These are phyloP conservation scores for Plasmodium yoelii DNA, from an alignment of 169 alveolate genomes.

Conservation along the genomic window DNA sequence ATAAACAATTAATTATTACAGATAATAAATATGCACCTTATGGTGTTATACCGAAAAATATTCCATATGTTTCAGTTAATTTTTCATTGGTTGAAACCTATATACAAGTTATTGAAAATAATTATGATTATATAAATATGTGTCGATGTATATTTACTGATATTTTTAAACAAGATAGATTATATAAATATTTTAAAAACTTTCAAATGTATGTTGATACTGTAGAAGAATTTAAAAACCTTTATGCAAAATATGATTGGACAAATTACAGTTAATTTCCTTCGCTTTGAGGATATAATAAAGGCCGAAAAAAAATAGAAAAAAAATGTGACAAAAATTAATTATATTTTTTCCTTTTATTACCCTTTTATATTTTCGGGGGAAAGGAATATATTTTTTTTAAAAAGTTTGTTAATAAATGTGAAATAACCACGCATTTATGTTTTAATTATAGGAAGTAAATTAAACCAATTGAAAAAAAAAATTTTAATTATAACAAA, in stretches of 20 bases:
- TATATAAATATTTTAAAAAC: constrained; percentile 69
- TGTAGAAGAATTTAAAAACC: constrained; percentile 64
- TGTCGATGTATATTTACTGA: constrained; percentile 75
- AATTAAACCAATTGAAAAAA: no score
- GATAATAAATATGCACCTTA: constrained; percentile 76
- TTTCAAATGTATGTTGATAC: constrained; percentile 61
- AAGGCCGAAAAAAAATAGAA: no score
- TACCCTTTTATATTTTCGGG: no score
- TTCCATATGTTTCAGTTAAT: constrained; percentile 71
- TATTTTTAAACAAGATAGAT: constrained; percentile 61
- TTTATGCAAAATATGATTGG: constrained; percentile 67
- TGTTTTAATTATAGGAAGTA: no score
- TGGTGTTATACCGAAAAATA: constrained; percentile 69
- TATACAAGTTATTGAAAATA: constrained; percentile 76
- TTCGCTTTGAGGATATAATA: background rate
- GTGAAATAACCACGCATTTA: no score
- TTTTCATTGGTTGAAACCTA: constrained; percentile 74
- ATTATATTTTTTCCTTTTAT: no score
- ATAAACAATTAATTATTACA: constrained; percentile 73
- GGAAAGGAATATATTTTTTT: no score
- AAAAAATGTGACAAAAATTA: no score
- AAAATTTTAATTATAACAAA: no score
- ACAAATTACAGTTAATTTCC: constrained; percentile 11
- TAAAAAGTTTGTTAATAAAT: no score
- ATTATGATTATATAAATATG: constrained; percentile 76